Base-by-base conservation (phyloP, 257 asterid genomes). In the Solanum pennellii region DNA sequence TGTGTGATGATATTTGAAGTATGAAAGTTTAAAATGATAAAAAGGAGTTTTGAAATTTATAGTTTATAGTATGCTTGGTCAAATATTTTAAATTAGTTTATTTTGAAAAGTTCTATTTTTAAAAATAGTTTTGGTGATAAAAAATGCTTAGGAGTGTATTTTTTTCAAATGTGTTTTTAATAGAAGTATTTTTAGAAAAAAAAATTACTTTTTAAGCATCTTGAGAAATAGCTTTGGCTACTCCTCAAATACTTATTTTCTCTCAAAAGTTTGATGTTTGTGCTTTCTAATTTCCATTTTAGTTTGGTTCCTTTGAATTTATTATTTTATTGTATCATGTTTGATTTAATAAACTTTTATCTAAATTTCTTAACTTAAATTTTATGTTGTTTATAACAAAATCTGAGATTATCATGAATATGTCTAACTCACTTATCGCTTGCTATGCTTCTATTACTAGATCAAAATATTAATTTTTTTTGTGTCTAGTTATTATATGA, bases 221-320 rank as follows among this genome's bases (percentile, higher is more conserved):
- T 20, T 52, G 11, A 56, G 0, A 56, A 56, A 56, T 0, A 18
- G 12, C 0, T 56, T 56, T 2, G 0, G n/a, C 65, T 20, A 56
- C n/a, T 56, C 65, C 65, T 20, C 65, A 52, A 52, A 52, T 52
- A 52, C 62, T 16, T 16, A 52, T 52, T 20, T 56, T 56, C 12
- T 56, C n/a, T 56, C 0, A 56, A 56, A 56, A 56, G 12, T 56
- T 56, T 0, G 0, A 52, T 9, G 23, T 52, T 52, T 52, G 0
- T 23, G 1, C 62, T 52, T 52, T 16, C 4, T 52, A 52, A 52
- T 52, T 16, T 52, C 23, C 62, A 52, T 52, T 52, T 44, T 2
- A 0, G 23, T 52, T 52, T 52, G 62, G 62, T 52, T 52, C 2
- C 60, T 52, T 52, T 52, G 4, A 6, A 0, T 52, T 52, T 0